phyloP scores from a whole-genome alignment of 108 stramenopile genomes.

The Pseudonitzschia multiseries region DNA sequence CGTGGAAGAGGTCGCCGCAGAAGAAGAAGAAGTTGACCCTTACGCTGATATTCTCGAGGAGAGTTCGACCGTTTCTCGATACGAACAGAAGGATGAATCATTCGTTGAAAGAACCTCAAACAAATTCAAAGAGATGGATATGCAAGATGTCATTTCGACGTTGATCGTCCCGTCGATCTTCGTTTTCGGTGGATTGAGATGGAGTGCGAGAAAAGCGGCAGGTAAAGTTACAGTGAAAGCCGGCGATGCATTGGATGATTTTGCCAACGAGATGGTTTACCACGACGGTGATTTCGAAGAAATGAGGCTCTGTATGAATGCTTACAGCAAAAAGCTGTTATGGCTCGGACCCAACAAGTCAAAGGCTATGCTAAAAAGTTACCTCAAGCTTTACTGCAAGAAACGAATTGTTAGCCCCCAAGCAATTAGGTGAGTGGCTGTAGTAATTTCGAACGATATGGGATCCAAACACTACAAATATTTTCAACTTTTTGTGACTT shows the following conservation, averaged over 20 bases:
- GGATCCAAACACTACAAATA: neutral
- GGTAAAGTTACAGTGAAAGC: slow-evolving; percentile 40
- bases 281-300: slow-evolving; percentile 80
- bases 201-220: slow-evolving; percentile 39
- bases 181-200: slow-evolving; percentile 35
- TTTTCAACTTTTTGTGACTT: neutral
- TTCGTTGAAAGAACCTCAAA: slow-evolving; percentile 25
- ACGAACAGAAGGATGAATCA: slow-evolving; percentile 1
- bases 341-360: slow-evolving; percentile 51
- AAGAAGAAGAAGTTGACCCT: slow-evolving; percentile 22
- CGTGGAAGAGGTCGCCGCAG: slow-evolving; percentile 9
- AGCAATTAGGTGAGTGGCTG: slow-evolving; percentile 56
- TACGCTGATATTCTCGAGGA: slow-evolving; percentile 32
- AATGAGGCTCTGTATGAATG: slow-evolving; percentile 66
- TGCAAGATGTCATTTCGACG: slow-evolving; percentile 43
- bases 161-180: slow-evolving; percentile 45
- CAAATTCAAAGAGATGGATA: slow-evolving; percentile 37
- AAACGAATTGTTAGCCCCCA: slow-evolving; percentile 68
- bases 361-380: slow-evolving; percentile 58
- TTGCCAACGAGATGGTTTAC: slow-evolving; percentile 79
- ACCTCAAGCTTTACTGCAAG: slow-evolving; percentile 71
- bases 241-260: slow-evolving; percentile 46
- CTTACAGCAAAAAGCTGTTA: slow-evolving; percentile 69
- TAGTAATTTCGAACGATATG: neutral
- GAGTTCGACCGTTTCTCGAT: neutral